Percentiles rank a stretch among this genome's conserved stretches.
These are phyloP conservation scores for Podosphaera aphanis DNA, from an alignment of 2,329 filamentous ascomycete species.

Conservation along the genomic window DNA sequence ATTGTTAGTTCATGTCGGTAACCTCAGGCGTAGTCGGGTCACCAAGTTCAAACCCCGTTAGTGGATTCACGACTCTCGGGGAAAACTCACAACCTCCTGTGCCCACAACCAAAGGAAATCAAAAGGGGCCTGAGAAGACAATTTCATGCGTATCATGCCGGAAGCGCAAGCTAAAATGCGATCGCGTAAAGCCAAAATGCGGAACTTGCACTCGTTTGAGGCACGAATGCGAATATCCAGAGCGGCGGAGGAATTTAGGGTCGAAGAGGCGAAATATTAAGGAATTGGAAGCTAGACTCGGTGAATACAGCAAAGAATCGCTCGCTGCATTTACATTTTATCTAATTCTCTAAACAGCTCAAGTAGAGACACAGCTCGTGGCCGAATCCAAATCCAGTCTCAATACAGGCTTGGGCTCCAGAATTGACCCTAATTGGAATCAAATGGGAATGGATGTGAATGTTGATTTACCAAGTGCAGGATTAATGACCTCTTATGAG, in stretches of 20 bases:
- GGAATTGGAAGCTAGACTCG: slow-evolving; percentile 66
- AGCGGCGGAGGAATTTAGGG: slow-evolving; percentile 68
- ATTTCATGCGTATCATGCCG: slow-evolving; percentile 70
- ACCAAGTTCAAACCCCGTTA: not conserved
- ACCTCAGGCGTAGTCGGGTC: not conserved
- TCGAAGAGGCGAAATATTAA: slow-evolving; percentile 78
- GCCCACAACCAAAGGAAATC: not conserved
- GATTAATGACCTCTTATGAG: slow-evolving; percentile 8
- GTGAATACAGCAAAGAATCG: slow-evolving; percentile 23
- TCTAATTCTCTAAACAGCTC: slow-evolving; percentile 43
- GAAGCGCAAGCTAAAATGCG: slow-evolving; percentile 68
- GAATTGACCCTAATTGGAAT: slow-evolving; percentile 8
- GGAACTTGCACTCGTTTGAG: slow-evolving; percentile 53
- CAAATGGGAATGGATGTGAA: slow-evolving; percentile 10
- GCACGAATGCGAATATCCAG: slow-evolving; percentile 68
- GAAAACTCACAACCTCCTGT: not conserved
- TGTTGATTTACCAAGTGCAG: slow-evolving; percentile 6
- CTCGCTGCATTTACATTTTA: not conserved
- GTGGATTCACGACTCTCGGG: not conserved
- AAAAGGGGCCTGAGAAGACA: slow-evolving; percentile 21
- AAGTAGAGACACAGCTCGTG: slow-evolving; percentile 55
- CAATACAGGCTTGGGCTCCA: not conserved
- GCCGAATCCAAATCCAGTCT: slow-evolving; percentile 7
- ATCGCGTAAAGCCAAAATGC: slow-evolving; percentile 57
- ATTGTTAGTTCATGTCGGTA: slow-evolving; percentile 1